Conservation (phyloP, 768 basidiomycete species). For the Mycena pura region DNA sequence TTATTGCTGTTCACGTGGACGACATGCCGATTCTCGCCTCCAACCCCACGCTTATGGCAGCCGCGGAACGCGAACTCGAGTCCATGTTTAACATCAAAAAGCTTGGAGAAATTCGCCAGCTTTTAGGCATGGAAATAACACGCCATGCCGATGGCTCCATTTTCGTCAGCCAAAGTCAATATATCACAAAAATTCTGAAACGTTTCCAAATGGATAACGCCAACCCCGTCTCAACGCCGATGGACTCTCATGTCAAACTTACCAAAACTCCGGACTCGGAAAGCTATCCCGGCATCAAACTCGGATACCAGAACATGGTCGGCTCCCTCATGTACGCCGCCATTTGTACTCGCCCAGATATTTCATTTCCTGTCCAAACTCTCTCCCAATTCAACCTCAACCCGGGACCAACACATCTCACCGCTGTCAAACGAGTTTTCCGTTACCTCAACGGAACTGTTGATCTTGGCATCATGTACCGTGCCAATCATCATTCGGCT, state of each 20-base stretch:
- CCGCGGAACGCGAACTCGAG: no score
- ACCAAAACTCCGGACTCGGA: no score
- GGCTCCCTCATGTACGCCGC: slow-evolving; percentile 39
- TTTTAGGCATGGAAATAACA: slow-evolving; percentile 31
- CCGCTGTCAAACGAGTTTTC: no score
- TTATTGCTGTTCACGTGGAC: no score
- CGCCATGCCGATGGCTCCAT: slow-evolving; percentile 4
- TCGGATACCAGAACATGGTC: slow-evolving; percentile 31
- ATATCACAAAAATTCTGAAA: slow-evolving; percentile 17
- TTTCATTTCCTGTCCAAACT: slow-evolving; percentile 33
- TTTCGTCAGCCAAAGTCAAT: slow-evolving; percentile 24
- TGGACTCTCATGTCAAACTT: no score
- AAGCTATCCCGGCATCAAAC: slow-evolving; percentile 22
- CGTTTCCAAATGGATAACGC: slow-evolving; percentile 9
- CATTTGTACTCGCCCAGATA: slow-evolving; percentile 40
- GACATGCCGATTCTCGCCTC: no score
- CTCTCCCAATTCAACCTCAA: slow-evolving; percentile 33
- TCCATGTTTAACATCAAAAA: slow-evolving; percentile 25
- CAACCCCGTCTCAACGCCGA: slow-evolving; percentile 9
- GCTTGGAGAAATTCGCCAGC: slow-evolving; percentile 18
- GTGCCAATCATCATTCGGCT: not conserved
- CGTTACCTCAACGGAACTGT: not conserved
- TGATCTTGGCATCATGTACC: not conserved
- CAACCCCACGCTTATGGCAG: no score
- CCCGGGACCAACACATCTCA: not conserved